Evolutionary conservation across 768 basidiomycete species (phyloP), one percentile per base, ranked within the genome.

Genomic region (Auricularia auricula-judae): DNA sequence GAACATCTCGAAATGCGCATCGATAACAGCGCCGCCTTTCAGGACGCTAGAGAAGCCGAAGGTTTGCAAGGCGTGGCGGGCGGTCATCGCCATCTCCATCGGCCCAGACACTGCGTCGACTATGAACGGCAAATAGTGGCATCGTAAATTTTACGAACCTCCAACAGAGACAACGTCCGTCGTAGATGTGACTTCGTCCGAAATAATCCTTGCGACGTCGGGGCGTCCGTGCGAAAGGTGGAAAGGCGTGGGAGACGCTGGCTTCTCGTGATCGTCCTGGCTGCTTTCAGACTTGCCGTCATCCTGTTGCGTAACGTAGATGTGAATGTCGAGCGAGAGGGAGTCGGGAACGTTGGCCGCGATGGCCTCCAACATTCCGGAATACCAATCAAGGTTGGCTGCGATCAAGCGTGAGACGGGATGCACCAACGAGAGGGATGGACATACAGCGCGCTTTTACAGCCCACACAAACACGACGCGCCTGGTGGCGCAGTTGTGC

Each of bases 401-500:
- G 47, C 47, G 47, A 8, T 18, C 10, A 44, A 51, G 7, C 39
- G 47, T 51, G 18, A 51, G 47, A 51, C 8, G 4, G 47, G 47
- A 18, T 18, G 11, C 18, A 51, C 16, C 11, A 51, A 18, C 11
- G 5, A 21, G 11, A 14, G 11, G 21, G 7, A 14, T 14, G 47
- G 10, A 68, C 70, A 64, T 62, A 80, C 80, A 70, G 18, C 68
- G 39, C 35, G 79, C 75, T 12, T 79, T 76, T 34, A 80, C 70
- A 0, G 74, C 71, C 81, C 81, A 82, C 7, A 81, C 65, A 62
- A 81, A 78, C 1, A 78, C 68, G 14, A 80, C 65, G 44, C 69
- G 71, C 39, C 74, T 72, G 39, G 76, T 76, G 61, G 66, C 65
- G 64, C 68, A 60, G 61, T 62, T 66, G 34, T 51, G 64, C 67